Conservation (phyloP, 75 land plant genomes). For the Gnetum montanum region DNA sequence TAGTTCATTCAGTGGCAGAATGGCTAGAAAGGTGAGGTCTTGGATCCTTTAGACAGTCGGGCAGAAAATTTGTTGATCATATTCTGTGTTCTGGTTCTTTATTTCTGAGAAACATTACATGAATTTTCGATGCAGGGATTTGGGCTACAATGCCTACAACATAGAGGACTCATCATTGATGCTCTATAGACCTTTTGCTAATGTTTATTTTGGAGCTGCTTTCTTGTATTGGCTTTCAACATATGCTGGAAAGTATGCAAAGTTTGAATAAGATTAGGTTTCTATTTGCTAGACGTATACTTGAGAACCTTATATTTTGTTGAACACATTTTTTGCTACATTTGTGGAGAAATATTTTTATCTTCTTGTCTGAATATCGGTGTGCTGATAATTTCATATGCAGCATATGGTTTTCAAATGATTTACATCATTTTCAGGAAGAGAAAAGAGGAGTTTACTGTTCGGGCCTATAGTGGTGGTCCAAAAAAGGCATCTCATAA, state of each 20-base stretch:
- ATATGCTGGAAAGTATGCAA: constrained; percentile 73
- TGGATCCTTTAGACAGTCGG: too few species aligned
- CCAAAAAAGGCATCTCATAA: constrained; percentile 62
- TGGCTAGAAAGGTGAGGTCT: constrained; percentile 56
- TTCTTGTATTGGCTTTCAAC: constrained; percentile 76
- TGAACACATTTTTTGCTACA: too few species aligned
- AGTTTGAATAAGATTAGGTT: too few species aligned
- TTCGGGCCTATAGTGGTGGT: constrained; percentile 80
- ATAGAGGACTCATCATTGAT: constrained; percentile 36
- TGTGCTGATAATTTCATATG: too few species aligned
- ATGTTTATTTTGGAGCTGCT: constrained; percentile 81
- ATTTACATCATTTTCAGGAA: too few species aligned
- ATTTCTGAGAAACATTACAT: not conserved
- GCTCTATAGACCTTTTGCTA: constrained; percentile 74
- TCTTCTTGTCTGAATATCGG: too few species aligned
- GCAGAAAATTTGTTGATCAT: not conserved
- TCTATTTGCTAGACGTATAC: too few species aligned
- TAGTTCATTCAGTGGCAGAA: constrained; percentile 63
- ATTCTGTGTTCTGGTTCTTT: not conserved
- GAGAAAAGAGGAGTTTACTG: constrained; percentile 79
- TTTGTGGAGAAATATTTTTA: too few species aligned
- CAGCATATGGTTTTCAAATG: too few species aligned
- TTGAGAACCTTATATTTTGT: too few species aligned
- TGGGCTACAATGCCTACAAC: constrained; percentile 57
- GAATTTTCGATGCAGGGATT: constrained; percentile 69